Base-by-base conservation (phyloP, 306 rosid species). In the Trifolium pratense region DNA sequence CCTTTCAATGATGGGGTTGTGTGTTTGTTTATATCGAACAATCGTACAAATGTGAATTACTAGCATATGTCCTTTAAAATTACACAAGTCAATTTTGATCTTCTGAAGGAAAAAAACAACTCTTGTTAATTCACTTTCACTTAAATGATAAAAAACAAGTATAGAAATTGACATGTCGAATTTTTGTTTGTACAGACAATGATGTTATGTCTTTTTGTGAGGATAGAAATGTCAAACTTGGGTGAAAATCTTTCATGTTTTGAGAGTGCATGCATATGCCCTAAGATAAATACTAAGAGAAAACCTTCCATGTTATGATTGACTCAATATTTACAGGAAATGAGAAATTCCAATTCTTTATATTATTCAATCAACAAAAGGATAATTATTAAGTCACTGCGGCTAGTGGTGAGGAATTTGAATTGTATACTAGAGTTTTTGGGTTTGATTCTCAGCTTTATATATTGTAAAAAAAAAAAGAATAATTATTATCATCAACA, bases 201-300 rank as follows among this genome's bases (percentile, higher is more conserved):
- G 79, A 45, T 74, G 64, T 69, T 75, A 10, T 61, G 77, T 80
- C 77, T 18, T 36, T 64, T 60, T 55, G 4, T 36, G 64, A 29
- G 67, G 53, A 14, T 71, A 55, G 55, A 66, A 45, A 34, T 66
- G 75, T 72, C 82, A 66, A 73, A 73, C 34, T 32, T 21, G 0
- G n/a, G 68, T 71, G 62, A 52, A 78, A 68, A 57, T 67, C 17
- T 56, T 65, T 17, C 45, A 14, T 66, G 57, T 16, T 48, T 66
- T 79, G 63, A 66, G 65, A 72, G 20, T 57, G 70, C 75, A 66
- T 79, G 70, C 75, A 66, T 79, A 65, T 79, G 75, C 70, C n/a
- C n/a, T 45, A 66, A 32, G 61, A 42, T 61, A 52, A 53, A 13
- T 3, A 58, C 49, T 9, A 67, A 17, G 15, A 48, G 39, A 36